Evolutionary conservation across 495 filamentous ascomycete genomes (phyloP).

Genomic region (Bombardia bombarda): DNA sequence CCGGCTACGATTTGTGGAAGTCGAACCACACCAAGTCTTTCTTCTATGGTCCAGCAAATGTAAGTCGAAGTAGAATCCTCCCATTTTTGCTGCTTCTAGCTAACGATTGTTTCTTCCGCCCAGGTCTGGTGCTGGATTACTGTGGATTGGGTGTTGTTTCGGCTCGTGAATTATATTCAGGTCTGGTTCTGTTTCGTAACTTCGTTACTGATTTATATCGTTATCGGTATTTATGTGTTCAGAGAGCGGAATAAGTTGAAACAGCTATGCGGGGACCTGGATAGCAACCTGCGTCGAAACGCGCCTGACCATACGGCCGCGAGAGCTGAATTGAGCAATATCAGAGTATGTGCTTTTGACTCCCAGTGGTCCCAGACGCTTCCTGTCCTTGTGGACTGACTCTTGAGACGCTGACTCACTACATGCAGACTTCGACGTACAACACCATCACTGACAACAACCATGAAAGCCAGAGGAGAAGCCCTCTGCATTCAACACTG

Average conservation of each 20-base stretch:
- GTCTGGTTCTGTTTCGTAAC: conserved; percentile 63
- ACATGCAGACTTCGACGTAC: too few relatives aligned
- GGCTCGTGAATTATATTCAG: conserved; percentile 68
- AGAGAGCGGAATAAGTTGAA: conserved; percentile 37
- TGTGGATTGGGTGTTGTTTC: conserved; percentile 52
- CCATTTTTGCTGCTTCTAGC: background rate
- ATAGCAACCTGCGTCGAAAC: too few relatives aligned
- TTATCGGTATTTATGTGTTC: conserved; percentile 57
- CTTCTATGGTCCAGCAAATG: conserved; percentile 62
- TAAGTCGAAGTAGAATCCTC: conserved; percentile 7
- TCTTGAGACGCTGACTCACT: too few relatives aligned
- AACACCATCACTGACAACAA: too few relatives aligned
- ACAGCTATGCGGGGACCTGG: conserved; percentile 1
- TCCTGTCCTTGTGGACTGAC: too few relatives aligned
- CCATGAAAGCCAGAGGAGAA: too few relatives aligned
- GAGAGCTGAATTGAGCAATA: too few relatives aligned
- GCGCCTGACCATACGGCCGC: too few relatives aligned
- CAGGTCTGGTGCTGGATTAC: conserved; percentile 76
- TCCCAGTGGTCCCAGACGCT: too few relatives aligned
- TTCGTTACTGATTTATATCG: conserved; percentile 59
- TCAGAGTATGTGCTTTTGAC: too few relatives aligned
- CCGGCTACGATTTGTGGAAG: too few relatives aligned
- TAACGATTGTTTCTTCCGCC: background rate
- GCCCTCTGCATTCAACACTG: too few relatives aligned
- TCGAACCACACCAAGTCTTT: conserved; percentile 28